Percentiles rank a stretch among this genome's conserved stretches.
These are phyloP conservation scores for Echites panduratus DNA, from an alignment of 257 asterid species.

Conservation along the genomic window DNA sequence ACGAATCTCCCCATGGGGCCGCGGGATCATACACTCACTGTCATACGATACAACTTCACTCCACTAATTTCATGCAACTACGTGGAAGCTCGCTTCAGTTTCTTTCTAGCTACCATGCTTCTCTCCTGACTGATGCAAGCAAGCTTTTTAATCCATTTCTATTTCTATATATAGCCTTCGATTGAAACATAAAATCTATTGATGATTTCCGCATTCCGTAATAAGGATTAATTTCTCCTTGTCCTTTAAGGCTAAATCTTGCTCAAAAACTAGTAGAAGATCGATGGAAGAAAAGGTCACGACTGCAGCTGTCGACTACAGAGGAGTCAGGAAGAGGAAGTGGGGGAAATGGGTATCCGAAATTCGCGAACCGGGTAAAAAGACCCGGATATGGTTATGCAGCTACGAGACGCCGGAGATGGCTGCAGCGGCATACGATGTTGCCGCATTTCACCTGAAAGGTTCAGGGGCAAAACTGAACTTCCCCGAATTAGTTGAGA, in stretches of 20 bases:
- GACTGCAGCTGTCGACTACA: constrained; percentile 16
- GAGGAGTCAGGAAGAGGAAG: constrained; percentile 44
- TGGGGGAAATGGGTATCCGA: constrained; percentile 72
- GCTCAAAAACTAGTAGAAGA: not conserved
- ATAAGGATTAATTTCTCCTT: too few relatives aligned
- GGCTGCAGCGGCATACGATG: constrained; percentile 69
- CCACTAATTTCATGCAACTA: constrained; percentile 13
- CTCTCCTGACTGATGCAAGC: not conserved
- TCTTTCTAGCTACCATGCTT: not conserved
- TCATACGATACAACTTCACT: constrained; percentile 7
- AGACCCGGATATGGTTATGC: constrained; percentile 56
- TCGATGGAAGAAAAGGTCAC: not conserved
- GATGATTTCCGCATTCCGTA: too few relatives aligned
- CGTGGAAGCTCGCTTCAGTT: constrained; percentile 7
- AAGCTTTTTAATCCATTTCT: too few relatives aligned
- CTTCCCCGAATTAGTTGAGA: constrained; percentile 36
- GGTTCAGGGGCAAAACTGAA: constrained; percentile 42
- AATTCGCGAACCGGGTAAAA: constrained; percentile 50
- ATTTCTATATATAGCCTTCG: not conserved
- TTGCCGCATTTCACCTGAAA: constrained; percentile 44
- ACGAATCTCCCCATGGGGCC: not conserved
- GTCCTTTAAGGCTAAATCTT: not conserved
- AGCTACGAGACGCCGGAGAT: constrained; percentile 50
- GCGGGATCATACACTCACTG: not conserved
- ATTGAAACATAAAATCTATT: not conserved